Base-by-base conservation (phyloP, 495 filamentous ascomycete genomes). In the Neurospora sp. region DNA sequence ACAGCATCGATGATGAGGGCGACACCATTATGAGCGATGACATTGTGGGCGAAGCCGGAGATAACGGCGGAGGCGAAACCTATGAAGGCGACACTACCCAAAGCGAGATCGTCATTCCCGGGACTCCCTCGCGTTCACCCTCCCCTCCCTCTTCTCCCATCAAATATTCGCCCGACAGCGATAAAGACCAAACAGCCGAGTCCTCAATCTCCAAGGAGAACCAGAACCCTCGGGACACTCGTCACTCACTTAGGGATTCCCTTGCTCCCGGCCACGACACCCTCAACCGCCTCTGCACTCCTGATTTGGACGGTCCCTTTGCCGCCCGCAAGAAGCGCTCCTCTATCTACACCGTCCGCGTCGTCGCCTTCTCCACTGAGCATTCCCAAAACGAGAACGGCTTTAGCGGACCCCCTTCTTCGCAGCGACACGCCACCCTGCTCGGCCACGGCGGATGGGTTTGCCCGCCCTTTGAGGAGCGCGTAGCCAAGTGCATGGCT, bases 391-490 rank as follows among this genome's bases (percentile, higher is more conserved):
- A 54, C 31, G 23, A 66, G 71, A 80, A 78, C 71, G 66, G 16
- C n/a, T 73, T 80, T 59, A 75, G 69, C n/a, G 78, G 77, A n/a
- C 77, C 77, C 11, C 72, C 39, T 10, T 10, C 69, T 59, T 27
- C 40, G 3, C 62, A 76, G 20, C 77, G 78, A 39, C 46, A 73
- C 40, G 75, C 62, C 35, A 78, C 78, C 6, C 71, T 76, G 16
- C 41, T 78, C 31, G 73, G 39, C 35, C 40, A 41, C 5, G 78
- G 78, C 23, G 78, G 77, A 39, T 79, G 78, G 78, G 71, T 79
- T 27, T 77, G 72, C 18, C 78, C 78, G 2, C 77, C 78, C 12
- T 54, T 75, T 42, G 71, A 74, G 35, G 75, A 79, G 72, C 78
- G 78, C 42, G n/a, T 76, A 23, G 73, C 70, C 23, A 23, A 39